A percentile compares a stretch with the other conserved stretches of the same genome.
Evolutionary conservation across 208 protist genomes (phyloP).

Genomic region (Acanthamoeba polyphaga): DNA sequence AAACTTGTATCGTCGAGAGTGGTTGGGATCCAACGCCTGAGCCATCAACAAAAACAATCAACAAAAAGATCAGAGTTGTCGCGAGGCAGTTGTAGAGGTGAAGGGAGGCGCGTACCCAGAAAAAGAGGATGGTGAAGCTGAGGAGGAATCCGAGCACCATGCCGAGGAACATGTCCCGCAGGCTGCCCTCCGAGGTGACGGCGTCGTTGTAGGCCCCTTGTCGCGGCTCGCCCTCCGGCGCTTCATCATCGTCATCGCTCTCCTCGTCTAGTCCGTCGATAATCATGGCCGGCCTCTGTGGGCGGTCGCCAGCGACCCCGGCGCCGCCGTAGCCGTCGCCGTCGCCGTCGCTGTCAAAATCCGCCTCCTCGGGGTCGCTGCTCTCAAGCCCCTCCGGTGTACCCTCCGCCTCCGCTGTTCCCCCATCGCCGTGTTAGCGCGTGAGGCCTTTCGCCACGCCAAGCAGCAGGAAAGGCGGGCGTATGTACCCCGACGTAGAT

Average conservation of each 20-base stretch:
- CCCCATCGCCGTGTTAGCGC: no score
- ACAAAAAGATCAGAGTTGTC: no score
- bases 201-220: conserved; percentile 5
- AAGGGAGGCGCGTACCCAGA: conserved; percentile 25
- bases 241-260: not conserved
- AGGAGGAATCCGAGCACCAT: conserved; percentile 31
- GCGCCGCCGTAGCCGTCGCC: not conserved
- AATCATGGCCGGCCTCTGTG: not conserved
- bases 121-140: conserved; percentile 48
- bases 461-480: no score
- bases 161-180: not conserved
- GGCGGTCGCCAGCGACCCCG: not conserved
- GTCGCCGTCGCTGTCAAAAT: no score
- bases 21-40: not conserved
- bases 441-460: no score
- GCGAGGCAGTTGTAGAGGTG: no score
- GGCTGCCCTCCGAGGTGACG: not conserved
- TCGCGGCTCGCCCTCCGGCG: not conserved
- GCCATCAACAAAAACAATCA: not conserved
- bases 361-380: no score
- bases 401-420: no score
- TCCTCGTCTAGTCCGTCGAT: not conserved
- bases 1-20: conserved; percentile 33
- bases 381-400: no score
- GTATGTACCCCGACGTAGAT: not conserved